Percentiles rank a stretch among this genome's conserved stretches.
Evolutionary conservation across 2,329 filamentous ascomycete genomes (phyloP).

Genomic region (Cercospora canescens): DNA sequence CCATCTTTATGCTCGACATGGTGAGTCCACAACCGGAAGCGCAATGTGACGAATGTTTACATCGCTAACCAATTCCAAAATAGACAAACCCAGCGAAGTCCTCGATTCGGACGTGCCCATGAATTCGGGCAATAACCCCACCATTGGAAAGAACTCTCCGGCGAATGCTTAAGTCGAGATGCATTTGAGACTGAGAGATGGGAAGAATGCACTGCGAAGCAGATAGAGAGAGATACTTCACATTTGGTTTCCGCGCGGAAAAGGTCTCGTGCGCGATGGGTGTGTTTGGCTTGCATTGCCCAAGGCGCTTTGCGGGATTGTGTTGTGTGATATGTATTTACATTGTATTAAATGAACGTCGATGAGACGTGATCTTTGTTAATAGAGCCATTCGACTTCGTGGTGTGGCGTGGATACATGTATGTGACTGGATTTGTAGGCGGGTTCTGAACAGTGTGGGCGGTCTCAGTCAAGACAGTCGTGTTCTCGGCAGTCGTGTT

Average conservation of each 20-base stretch:
- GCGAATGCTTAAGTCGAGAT: conserved; percentile 20
- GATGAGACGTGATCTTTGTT: no score
- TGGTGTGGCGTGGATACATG: no score
- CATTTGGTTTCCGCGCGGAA: background rate
- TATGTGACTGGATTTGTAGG: no score
- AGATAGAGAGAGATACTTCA: background rate
- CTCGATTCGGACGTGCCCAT: conserved; percentile 18
- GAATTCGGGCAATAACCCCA: conserved; percentile 21
- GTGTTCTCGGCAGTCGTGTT: no score
- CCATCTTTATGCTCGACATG: conserved; percentile 51
- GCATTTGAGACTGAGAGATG: background rate
- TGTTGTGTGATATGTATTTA: background rate
- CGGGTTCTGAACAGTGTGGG: no score
- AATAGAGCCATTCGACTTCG: no score
- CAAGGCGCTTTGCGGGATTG: background rate
- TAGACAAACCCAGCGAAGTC: conserved; percentile 26
- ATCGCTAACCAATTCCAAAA: background rate
- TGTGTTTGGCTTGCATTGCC: background rate
- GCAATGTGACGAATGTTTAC: no score
- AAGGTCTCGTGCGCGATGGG: background rate
- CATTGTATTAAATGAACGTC: background rate
- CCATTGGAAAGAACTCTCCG: conserved; percentile 20
- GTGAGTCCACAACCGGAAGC: conserved; percentile 42
- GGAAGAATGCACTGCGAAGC: background rate
- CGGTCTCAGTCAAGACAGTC: no score